Conservation (phyloP, 176 grass and related monocot species). For the Carex littledalei region DNA sequence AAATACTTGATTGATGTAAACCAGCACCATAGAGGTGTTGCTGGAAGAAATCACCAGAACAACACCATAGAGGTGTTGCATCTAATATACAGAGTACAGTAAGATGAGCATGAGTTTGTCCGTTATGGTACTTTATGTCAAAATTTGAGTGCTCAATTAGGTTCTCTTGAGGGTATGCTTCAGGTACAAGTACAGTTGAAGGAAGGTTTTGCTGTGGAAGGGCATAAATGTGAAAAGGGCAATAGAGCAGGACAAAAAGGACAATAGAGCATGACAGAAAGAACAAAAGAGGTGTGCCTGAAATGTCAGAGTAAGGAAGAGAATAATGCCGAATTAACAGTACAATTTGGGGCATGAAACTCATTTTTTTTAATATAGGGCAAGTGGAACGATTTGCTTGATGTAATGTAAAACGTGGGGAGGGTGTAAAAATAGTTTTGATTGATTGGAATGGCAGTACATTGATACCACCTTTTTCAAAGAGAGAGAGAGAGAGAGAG, state of each 20-base stretch:
- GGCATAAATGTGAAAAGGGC: not conserved
- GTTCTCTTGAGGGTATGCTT: not conserved
- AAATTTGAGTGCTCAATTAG: not conserved
- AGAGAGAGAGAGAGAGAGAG: constrained; percentile 10
- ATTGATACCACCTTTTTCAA: not conserved
- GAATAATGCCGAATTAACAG: not conserved
- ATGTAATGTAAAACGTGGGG: not conserved
- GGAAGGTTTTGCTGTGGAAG: not conserved
- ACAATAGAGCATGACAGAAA: not conserved
- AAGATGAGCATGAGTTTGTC: not conserved
- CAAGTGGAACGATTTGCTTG: not conserved
- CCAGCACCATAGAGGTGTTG: not conserved
- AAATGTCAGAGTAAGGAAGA: not conserved
- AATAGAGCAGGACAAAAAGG: not conserved
- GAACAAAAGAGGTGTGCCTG: not conserved
- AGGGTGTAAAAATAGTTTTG: not conserved
- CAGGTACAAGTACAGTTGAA: not conserved
- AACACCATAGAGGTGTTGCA: not conserved
- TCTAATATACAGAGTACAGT: not conserved
- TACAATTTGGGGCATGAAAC: not conserved
- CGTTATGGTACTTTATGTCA: not conserved
- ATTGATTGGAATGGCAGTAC: not conserved
- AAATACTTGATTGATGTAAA: not conserved
- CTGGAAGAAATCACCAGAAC: not conserved
- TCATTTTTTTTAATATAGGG: not conserved